A percentile compares a stretch with the other conserved stretches of the same genome.
Evolutionary conservation across 352 stramenopile species (phyloP).

Genomic region (Pythium plurisporium): DNA sequence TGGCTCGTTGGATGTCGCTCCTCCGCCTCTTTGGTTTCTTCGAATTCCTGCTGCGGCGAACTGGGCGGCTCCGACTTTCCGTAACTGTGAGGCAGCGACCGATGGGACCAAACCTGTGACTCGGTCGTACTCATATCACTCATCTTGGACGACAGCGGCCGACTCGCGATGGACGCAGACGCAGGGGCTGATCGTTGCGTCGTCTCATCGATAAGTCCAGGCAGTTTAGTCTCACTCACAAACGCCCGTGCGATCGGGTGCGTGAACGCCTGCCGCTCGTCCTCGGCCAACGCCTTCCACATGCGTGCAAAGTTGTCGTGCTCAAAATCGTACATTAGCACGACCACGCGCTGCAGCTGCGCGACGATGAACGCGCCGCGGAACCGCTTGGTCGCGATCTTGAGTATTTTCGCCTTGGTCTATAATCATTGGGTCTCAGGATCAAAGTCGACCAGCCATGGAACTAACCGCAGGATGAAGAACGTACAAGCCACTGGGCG

Average conservation of each 20-base stretch:
- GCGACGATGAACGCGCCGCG: constrained; percentile 4
- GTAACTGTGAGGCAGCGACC: not conserved
- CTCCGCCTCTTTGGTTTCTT: not conserved
- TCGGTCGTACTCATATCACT: constrained; percentile 4
- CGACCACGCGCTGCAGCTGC: constrained; percentile 9
- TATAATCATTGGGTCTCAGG: not conserved
- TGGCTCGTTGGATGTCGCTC: not conserved
- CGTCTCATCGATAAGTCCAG: not conserved
- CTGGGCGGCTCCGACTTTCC: not conserved
- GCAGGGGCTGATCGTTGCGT: too few relatives aligned
- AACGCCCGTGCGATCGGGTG: constrained; percentile 4
- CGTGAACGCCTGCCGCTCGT: not conserved
- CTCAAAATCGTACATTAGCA: constrained; percentile 18
- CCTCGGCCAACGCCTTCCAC: not conserved
- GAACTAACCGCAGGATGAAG: not conserved
- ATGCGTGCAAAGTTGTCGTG: not conserved
- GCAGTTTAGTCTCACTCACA: constrained; percentile 7
- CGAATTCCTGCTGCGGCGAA: not conserved
- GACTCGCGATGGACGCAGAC: not conserved
- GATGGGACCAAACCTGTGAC: not conserved
- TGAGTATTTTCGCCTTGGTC: constrained; percentile 14
- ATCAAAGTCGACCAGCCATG: not conserved
- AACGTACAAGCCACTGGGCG: not conserved
- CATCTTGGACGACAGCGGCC: not conserved
- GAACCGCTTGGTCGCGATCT: not conserved